A percentile compares a stretch with the other conserved stretches of the same genome.
phyloP scores from a whole-genome alignment of 129 eudicot genomes.

The Arctium lappa region DNA sequence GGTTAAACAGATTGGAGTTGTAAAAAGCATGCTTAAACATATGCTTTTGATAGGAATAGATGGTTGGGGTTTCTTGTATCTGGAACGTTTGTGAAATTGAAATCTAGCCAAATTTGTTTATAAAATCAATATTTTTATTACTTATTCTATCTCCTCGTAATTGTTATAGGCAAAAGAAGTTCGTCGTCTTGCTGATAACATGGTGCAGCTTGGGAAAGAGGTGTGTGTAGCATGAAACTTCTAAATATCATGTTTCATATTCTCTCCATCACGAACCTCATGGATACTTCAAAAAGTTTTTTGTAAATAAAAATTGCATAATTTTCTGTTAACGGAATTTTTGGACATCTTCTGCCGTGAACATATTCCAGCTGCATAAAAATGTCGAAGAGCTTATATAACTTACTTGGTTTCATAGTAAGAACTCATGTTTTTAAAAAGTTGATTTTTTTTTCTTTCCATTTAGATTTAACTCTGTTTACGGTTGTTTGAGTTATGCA shows the following conservation, averaged over 20 bases:
- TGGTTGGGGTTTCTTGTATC: neutral
- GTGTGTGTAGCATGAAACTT: conserved; percentile 25
- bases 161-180: conserved; percentile 85
- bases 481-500: neutral
- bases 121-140: neutral
- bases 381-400: neutral
- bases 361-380: neutral
- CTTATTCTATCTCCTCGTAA: neutral
- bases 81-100: neutral
- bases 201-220: conserved; percentile 97
- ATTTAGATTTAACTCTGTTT: neutral
- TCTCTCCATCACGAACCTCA: neutral
- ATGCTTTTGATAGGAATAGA: neutral
- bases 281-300: neutral
- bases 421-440: neutral
- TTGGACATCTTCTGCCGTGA: neutral
- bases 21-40: neutral
- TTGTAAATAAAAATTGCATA: neutral
- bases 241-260: neutral
- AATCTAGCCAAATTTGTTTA: neutral
- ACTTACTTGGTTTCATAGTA: neutral
- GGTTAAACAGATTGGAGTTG: neutral
- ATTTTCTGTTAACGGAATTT: neutral
- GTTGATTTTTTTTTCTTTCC: neutral
- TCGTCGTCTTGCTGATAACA: conserved; percentile 92